phyloP scores from a whole-genome alignment of 768 basidiomycete genomes.

The Galerina sulciceps region DNA sequence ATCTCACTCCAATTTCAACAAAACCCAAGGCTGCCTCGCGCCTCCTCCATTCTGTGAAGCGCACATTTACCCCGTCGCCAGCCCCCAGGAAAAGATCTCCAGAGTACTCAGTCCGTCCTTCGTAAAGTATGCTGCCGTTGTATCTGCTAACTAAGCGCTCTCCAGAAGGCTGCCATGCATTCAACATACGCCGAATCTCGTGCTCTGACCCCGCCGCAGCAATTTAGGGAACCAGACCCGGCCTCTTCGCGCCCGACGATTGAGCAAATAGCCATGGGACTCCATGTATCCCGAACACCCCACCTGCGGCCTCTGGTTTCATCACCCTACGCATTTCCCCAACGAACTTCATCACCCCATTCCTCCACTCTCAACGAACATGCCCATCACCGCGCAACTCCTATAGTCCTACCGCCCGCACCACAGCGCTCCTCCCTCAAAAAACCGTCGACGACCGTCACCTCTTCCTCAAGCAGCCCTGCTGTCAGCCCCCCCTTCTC shows the following conservation, averaged over 20 bases:
- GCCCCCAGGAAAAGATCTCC: constrained; percentile 25
- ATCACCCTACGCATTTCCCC: constrained; percentile 34
- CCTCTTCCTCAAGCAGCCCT: constrained; percentile 41
- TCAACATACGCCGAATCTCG: constrained; percentile 31
- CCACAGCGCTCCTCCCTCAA: constrained; percentile 71
- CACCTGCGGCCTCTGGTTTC: constrained; percentile 56
- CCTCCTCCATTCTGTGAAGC: constrained; percentile 33
- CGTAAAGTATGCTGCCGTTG: neutral
- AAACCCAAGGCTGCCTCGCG: constrained; percentile 29
- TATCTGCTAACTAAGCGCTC: neutral
- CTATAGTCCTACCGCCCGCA: constrained; percentile 49
- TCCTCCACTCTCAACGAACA: constrained; percentile 24
- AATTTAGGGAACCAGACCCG: constrained; percentile 35
- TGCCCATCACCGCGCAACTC: constrained; percentile 29
- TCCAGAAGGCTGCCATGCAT: constrained; percentile 30
- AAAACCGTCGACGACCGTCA: constrained; percentile 44
- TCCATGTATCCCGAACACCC: constrained; percentile 77
- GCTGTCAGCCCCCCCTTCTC: constrained; percentile 36
- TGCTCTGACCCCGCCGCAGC: constrained; percentile 21
- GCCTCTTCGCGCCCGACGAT: constrained; percentile 59
- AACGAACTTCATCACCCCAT: constrained; percentile 33
- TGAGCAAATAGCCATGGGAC: constrained; percentile 81
- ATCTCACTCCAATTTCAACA: constrained; percentile 9
- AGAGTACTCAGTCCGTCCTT: constrained; percentile 26
- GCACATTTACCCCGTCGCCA: constrained; percentile 30